Evolutionary conservation across 495 filamentous ascomycete species (phyloP).

Genomic region (Xylona heveae): DNA sequence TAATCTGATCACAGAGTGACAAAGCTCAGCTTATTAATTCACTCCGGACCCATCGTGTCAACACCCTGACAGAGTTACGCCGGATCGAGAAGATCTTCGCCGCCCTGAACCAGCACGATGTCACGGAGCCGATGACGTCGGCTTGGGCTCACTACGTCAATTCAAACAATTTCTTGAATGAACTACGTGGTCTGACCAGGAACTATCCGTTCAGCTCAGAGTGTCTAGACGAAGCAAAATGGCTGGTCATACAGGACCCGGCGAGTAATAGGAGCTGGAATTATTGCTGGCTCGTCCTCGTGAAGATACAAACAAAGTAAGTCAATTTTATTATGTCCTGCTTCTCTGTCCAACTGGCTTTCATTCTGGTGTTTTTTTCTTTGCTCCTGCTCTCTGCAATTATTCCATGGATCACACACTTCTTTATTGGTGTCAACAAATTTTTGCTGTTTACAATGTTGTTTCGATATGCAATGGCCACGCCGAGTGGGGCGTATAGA

Average conservation of each 20-base stretch:
- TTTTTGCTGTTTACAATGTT: too few relatives aligned
- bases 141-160: slow-evolving; percentile 60
- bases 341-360: too few relatives aligned
- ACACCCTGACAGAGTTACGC: slow-evolving; percentile 48
- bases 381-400: too few relatives aligned
- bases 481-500: too few relatives aligned
- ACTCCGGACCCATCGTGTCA: slow-evolving; percentile 41
- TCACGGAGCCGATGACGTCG: slow-evolving; percentile 42
- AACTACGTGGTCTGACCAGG: slow-evolving; percentile 43
- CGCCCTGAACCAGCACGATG: slow-evolving; percentile 26
- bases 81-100: slow-evolving; percentile 48
- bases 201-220: slow-evolving; percentile 55
- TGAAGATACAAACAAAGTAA: slow-evolving; percentile 43
- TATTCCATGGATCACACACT: too few relatives aligned
- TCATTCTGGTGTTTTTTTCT: too few relatives aligned
- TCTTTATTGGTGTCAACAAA: too few relatives aligned
- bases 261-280: slow-evolving; percentile 54
- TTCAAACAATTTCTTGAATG: slow-evolving; percentile 49
- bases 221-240: slow-evolving; percentile 44
- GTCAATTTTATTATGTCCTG: too few relatives aligned
- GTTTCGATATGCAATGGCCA: too few relatives aligned
- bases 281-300: slow-evolving; percentile 52
- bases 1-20: slow-evolving; percentile 16
- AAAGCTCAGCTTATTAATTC: slow-evolving; percentile 26
- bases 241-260: slow-evolving; percentile 39